Percentiles rank a stretch among this genome's conserved stretches.
phyloP scores from a whole-genome alignment of 805 yeast species.

The Myxozyma nipponensis region DNA sequence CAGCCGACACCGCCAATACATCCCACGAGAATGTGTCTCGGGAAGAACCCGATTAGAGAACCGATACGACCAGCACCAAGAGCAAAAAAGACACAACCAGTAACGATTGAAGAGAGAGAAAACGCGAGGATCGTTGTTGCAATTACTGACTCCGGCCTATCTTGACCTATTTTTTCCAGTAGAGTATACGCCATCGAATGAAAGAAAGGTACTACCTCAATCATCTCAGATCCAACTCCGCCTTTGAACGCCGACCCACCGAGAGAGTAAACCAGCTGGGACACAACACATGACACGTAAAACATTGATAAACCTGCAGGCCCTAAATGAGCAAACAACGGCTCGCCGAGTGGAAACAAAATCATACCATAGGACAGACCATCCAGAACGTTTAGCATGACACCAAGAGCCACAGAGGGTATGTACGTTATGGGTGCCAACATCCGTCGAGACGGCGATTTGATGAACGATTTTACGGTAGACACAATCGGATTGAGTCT shows the following conservation, averaged over 20 bases:
- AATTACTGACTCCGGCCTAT: conserved; percentile 48
- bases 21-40: conserved; percentile 91
- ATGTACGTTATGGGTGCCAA: conserved; percentile 33
- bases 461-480: not conserved
- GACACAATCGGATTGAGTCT: not conserved
- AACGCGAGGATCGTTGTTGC: conserved; percentile 86
- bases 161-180: conserved; percentile 51
- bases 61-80: conserved; percentile 82
- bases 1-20: conserved; percentile 99
- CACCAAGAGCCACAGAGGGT: conserved; percentile 85
- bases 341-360: conserved; percentile 84
- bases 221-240: conserved; percentile 98
- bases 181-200: conserved; percentile 88
- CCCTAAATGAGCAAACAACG: conserved; percentile 71
- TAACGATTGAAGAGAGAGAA: conserved; percentile 76
- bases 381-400: conserved; percentile 80
- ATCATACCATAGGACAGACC: conserved; percentile 97
- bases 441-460: not conserved
- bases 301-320: conserved; percentile 92
- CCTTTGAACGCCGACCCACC: conserved; percentile 88
- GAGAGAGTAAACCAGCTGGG: conserved; percentile 80
- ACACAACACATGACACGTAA: conserved; percentile 83
- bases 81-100: conserved; percentile 74
- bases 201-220: conserved; percentile 97
- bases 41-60: conserved; percentile 87